Percentiles rank a stretch among this genome's conserved stretches.
phyloP scores from a whole-genome alignment of 495 filamentous ascomycete genomes.

The Diplogelasinospora grovesii region DNA sequence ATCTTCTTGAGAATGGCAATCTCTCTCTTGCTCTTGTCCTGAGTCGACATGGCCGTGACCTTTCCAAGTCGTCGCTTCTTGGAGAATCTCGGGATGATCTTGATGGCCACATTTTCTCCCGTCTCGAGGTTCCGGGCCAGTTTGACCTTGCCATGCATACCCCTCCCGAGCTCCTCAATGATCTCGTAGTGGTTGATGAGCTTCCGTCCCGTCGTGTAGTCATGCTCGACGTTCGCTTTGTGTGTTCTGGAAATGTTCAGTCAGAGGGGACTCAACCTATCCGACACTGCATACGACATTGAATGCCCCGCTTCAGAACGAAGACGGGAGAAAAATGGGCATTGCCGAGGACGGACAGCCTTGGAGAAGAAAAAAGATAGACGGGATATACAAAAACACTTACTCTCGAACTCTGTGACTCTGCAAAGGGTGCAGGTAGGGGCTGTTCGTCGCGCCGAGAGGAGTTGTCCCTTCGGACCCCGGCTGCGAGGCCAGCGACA shows the following conservation, averaged over 20 bases:
- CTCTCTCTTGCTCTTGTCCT: slow-evolving; percentile 93
- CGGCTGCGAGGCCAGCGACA: slow-evolving; percentile 27
- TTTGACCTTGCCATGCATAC: slow-evolving; percentile 96
- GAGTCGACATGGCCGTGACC: slow-evolving; percentile 53
- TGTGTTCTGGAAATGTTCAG: slow-evolving; percentile 73
- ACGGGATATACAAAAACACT: slow-evolving; percentile 15
- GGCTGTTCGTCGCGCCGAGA: slow-evolving; percentile 35
- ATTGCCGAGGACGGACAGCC: not conserved
- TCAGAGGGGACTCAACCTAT: too few species aligned
- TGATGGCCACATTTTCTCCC: slow-evolving; percentile 85
- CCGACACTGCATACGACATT: not conserved
- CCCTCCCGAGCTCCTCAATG: slow-evolving; percentile 88
- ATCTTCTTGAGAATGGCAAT: slow-evolving; percentile 98
- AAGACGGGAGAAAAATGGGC: not conserved
- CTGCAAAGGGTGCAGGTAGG: slow-evolving; percentile 58
- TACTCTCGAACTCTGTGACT: slow-evolving; percentile 56
- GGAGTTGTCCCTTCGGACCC: slow-evolving; percentile 44
- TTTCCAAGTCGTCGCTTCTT: slow-evolving; percentile 84
- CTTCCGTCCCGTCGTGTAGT: slow-evolving; percentile 83
- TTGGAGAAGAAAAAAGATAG: not conserved
- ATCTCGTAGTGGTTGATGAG: slow-evolving; percentile 96
- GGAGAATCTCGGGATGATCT: slow-evolving; percentile 94
- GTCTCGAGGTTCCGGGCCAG: slow-evolving; percentile 72
- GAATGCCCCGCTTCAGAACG: slow-evolving; percentile 3
- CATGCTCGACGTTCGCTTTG: slow-evolving; percentile 80